A percentile compares a stretch with the other conserved stretches of the same genome.
phyloP scores from a whole-genome alignment of 495 filamentous ascomycete genomes.

The Venustampulla echinocandica region DNA sequence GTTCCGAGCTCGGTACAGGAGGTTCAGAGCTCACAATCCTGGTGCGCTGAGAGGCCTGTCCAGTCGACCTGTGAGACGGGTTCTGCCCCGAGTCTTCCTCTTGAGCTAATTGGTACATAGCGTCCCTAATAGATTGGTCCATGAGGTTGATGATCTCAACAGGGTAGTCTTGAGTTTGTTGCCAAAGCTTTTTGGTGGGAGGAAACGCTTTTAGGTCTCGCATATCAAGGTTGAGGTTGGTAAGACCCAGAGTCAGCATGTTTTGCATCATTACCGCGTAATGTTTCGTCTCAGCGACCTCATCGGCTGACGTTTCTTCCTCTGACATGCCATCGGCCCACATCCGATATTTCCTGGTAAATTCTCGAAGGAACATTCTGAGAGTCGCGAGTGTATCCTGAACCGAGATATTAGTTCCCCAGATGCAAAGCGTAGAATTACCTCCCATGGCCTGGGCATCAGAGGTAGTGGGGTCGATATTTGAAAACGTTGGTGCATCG shows the following conservation, averaged over 20 bases:
- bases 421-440: slow-evolving; percentile 72
- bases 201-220: slow-evolving; percentile 90
- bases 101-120: slow-evolving; percentile 81
- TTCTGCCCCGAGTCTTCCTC: slow-evolving; percentile 63
- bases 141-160: slow-evolving; percentile 94
- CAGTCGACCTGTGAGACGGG: slow-evolving; percentile 41
- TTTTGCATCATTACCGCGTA: slow-evolving; percentile 82
- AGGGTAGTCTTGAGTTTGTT: slow-evolving; percentile 85
- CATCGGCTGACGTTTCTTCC: slow-evolving; percentile 57
- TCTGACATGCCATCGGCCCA: slow-evolving; percentile 76
- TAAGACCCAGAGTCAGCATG: slow-evolving; percentile 79
- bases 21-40: slow-evolving; percentile 57
- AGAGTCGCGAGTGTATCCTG: slow-evolving; percentile 78
- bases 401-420: slow-evolving; percentile 95
- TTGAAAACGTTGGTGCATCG: slow-evolving; percentile 78
- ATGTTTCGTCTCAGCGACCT: slow-evolving; percentile 57
- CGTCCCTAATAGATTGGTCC: slow-evolving; percentile 88
- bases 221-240: slow-evolving; percentile 77
- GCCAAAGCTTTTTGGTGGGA: slow-evolving; percentile 85
- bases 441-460: slow-evolving; percentile 85
- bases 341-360: slow-evolving; percentile 85
- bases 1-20: slow-evolving; percentile 66
- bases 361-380: slow-evolving; percentile 86
- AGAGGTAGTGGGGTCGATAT: slow-evolving; percentile 78
- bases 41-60: slow-evolving; percentile 27